phyloP scores from a whole-genome alignment of 2,329 filamentous ascomycete genomes.

The Neonectria faginata region DNA sequence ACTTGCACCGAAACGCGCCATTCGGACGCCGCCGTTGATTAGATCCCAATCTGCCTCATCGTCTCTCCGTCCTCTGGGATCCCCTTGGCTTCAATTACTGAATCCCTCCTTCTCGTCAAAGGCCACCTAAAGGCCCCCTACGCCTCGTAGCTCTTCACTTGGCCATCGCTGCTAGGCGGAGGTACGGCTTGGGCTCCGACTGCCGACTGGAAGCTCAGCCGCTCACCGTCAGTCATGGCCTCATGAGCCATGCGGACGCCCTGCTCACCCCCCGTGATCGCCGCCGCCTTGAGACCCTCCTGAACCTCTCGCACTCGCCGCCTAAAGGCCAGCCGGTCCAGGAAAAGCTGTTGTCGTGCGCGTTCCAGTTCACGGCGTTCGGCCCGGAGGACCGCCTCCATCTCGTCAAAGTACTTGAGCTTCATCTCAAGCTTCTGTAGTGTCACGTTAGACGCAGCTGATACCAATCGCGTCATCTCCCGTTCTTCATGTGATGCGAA shows the following conservation, averaged over 20 bases:
- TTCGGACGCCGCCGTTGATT: slow-evolving; percentile 38
- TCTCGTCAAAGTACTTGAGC: slow-evolving; percentile 94
- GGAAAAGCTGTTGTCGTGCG: slow-evolving; percentile 90
- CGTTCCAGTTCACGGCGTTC: slow-evolving; percentile 94
- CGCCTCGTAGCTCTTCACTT: slow-evolving; percentile 69
- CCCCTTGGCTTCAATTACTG: slow-evolving; percentile 9
- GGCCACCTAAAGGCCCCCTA: slow-evolving; percentile 45
- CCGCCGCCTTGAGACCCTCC: slow-evolving; percentile 73
- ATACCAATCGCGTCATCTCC: slow-evolving; percentile 93
- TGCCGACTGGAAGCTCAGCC: slow-evolving; percentile 64
- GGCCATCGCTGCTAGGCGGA: slow-evolving; percentile 66
- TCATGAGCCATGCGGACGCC: slow-evolving; percentile 62
- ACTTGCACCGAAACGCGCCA: slow-evolving; percentile 27
- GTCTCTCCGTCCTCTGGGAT: slow-evolving; percentile 11
- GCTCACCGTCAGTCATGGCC: slow-evolving; percentile 60
- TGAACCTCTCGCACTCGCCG: slow-evolving; percentile 87
- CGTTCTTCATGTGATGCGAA: slow-evolving; percentile 96
- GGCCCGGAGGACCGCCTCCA: slow-evolving; percentile 91
- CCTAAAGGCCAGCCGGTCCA: slow-evolving; percentile 92
- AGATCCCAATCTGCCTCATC: slow-evolving; percentile 33
- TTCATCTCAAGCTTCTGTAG: slow-evolving; percentile 96
- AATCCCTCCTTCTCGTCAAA: neutral
- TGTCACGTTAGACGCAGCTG: slow-evolving; percentile 91
- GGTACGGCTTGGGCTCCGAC: slow-evolving; percentile 60
- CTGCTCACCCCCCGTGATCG: slow-evolving; percentile 61